Evolutionary conservation across 306 rosid species (phyloP).

Genomic region (Fagus crenata): DNA sequence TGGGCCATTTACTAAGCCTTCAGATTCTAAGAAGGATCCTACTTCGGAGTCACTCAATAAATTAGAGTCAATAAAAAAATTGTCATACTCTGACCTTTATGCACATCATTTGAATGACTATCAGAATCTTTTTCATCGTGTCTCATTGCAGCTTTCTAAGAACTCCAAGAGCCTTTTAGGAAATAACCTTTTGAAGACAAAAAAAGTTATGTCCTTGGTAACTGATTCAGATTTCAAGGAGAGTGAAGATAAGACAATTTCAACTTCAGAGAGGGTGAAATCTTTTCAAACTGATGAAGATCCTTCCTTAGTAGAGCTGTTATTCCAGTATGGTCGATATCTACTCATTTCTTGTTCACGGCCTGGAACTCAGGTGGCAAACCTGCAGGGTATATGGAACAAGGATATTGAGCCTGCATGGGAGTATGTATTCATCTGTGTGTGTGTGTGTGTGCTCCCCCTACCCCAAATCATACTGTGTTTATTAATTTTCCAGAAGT

Average conservation of each 20-base stretch:
- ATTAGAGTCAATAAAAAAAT: slow-evolving; percentile 44
- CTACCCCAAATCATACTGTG: not conserved
- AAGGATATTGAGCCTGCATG: slow-evolving; percentile 72
- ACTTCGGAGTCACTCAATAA: slow-evolving; percentile 56
- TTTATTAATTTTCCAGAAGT: slow-evolving; percentile 15
- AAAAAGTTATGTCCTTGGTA: slow-evolving; percentile 25
- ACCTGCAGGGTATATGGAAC: slow-evolving; percentile 97
- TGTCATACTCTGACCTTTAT: slow-evolving; percentile 65
- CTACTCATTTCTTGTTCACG: slow-evolving; percentile 82
- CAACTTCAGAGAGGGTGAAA: slow-evolving; percentile 85
- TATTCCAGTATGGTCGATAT: slow-evolving; percentile 93
- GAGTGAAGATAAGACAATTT: slow-evolving; percentile 40
- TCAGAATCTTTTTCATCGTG: slow-evolving; percentile 82
- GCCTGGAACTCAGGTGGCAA: slow-evolving; percentile 82
- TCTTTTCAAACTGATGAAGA: slow-evolving; percentile 83
- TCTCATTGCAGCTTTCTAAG: slow-evolving; percentile 79
- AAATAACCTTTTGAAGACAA: slow-evolving; percentile 24
- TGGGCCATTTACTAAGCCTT: slow-evolving; percentile 74
- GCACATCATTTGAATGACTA: slow-evolving; percentile 73
- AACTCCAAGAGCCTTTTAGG: slow-evolving; percentile 43
- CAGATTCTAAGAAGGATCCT: slow-evolving; percentile 78
- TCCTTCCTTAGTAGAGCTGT: slow-evolving; percentile 84
- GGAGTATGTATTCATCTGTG: slow-evolving; percentile 61
- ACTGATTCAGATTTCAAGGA: slow-evolving; percentile 32
- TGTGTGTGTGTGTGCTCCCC: slow-evolving; percentile 8